Evolutionary conservation across 1,284 basidiomycete genomes (phyloP).

Genomic region (Somion occarium): DNA sequence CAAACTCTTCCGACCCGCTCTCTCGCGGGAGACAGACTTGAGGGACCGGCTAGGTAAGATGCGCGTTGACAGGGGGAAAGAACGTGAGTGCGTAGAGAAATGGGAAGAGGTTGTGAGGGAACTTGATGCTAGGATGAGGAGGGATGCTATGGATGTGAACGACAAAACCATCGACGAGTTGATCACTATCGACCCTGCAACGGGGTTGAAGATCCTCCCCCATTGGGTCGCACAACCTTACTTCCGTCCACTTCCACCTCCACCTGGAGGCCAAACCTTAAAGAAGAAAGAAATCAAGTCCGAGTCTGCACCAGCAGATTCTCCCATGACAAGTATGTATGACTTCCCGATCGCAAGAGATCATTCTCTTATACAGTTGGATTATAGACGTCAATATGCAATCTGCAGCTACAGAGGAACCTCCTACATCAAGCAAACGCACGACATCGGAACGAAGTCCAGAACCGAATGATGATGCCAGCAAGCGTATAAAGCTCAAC

Average conservation of each 20-base stretch:
- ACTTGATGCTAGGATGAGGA: constrained; percentile 62
- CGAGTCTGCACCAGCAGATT: not conserved
- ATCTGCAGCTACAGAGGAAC: not conserved
- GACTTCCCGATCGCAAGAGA: not conserved
- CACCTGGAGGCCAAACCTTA: not conserved
- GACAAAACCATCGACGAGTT: constrained; percentile 38
- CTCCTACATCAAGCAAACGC: constrained; percentile 6
- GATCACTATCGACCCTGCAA: constrained; percentile 43
- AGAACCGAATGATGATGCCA: not conserved
- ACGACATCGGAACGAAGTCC: constrained; percentile 3
- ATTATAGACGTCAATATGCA: no score
- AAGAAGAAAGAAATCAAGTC: not conserved
- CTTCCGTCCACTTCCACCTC: constrained; percentile 45
- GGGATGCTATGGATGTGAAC: constrained; percentile 37
- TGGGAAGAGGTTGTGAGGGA: constrained; percentile 63
- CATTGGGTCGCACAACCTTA: constrained; percentile 88
- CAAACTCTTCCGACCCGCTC: constrained; percentile 82
- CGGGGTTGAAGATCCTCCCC: constrained; percentile 62
- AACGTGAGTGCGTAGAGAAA: constrained; percentile 38
- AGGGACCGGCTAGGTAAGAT: constrained; percentile 65
- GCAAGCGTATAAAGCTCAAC: not conserved
- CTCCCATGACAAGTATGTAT: not conserved
- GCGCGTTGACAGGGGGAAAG: constrained; percentile 31
- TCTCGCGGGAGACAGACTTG: constrained; percentile 68
- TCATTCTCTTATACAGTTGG: not conserved